These are phyloP conservation scores for Solanum aculeatissimum DNA, from an alignment of 305 asterid species.

Conservation along the genomic window DNA sequence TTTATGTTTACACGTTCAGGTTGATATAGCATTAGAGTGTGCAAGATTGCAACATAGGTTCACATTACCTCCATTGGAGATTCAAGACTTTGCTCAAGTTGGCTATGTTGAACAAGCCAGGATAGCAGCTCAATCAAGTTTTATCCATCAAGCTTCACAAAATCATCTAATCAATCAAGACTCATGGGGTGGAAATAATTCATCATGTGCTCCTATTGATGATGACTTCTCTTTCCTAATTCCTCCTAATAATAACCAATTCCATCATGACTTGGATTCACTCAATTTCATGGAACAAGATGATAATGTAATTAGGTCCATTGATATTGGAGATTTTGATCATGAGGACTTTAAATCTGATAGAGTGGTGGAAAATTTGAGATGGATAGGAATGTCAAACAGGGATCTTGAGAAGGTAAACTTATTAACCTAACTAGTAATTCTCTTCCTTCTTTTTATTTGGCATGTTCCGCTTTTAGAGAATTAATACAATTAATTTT, in stretches of 20 bases:
- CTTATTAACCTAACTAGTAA: neutral
- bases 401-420: conserved; percentile 68
- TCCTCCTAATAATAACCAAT: conserved; percentile 18
- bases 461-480: too few relatives aligned
- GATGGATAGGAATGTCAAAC: conserved; percentile 61
- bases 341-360: conserved; percentile 26
- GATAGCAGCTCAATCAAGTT: neutral
- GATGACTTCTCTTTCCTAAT: conserved; percentile 61
- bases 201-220: conserved; percentile 9
- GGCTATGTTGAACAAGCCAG: conserved; percentile 4
- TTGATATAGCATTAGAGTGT: conserved; percentile 33
- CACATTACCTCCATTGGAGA: conserved; percentile 42
- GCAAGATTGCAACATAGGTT: conserved; percentile 41
- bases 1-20: conserved; percentile 8
- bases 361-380: conserved; percentile 43
- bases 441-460: too few relatives aligned
- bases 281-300: conserved; percentile 24
- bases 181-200: conserved; percentile 26
- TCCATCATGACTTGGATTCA: conserved; percentile 12
- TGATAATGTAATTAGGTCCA: conserved; percentile 15
- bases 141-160: conserved; percentile 32
- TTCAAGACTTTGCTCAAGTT: conserved; percentile 27
- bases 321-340: conserved; percentile 33
- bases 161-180: conserved; percentile 45
- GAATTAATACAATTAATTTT: too few relatives aligned